These are phyloP conservation scores for Pseudogymnoascus sp. DNA, from an alignment of 2,329 filamentous ascomycete species.

Conservation along the genomic window DNA sequence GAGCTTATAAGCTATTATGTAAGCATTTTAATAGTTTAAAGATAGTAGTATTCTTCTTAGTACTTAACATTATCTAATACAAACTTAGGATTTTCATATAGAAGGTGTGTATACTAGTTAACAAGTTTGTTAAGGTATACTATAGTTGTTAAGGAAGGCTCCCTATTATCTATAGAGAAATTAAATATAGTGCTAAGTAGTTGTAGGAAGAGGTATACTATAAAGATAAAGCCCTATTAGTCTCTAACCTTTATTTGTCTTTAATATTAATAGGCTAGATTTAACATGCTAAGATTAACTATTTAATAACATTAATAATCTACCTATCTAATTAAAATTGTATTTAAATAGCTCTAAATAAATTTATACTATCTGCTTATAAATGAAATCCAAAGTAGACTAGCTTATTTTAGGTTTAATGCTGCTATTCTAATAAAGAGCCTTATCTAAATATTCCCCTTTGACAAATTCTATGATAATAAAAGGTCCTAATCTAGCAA, in stretches of 20 bases:
- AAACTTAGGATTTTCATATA: background rate
- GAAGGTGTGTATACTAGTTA: background rate
- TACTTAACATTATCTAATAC: background rate
- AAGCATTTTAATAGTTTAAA: background rate
- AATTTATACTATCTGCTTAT: too few species aligned
- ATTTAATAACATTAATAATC: background rate
- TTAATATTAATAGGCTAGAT: too few species aligned
- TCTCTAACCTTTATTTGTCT: too few species aligned
- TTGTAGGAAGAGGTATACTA: too few species aligned
- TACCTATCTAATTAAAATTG: constrained; percentile 15
- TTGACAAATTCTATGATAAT: too few species aligned
- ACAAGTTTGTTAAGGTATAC: background rate
- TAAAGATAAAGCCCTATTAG: too few species aligned
- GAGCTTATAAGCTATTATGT: background rate
- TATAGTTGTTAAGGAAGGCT: background rate
- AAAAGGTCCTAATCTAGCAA: too few species aligned
- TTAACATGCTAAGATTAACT: background rate
- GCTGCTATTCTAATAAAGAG: too few species aligned
- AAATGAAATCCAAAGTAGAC: too few species aligned
- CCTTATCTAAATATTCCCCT: too few species aligned
- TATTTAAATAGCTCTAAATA: constrained; percentile 14
- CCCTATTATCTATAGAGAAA: background rate
- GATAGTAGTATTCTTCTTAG: background rate
- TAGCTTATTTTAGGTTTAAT: too few species aligned
- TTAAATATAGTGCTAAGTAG: background rate